A percentile compares a stretch with the other conserved stretches of the same genome.
Conservation (phyloP, 164 flowering plant species). For the Stephania yunnanensis region DNA sequence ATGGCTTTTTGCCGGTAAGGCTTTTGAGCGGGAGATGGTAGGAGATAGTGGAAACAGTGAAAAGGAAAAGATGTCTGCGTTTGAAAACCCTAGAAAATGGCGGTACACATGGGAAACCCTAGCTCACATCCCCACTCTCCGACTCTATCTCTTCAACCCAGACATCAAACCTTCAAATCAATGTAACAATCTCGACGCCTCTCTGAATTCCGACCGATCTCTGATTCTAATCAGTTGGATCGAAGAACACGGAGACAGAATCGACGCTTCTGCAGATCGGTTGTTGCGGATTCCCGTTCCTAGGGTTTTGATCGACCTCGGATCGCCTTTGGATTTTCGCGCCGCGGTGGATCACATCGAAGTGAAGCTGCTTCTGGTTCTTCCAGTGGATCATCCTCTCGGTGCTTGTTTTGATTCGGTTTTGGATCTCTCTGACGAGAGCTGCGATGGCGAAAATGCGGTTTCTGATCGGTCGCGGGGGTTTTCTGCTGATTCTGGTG, state of each 20-base stretch:
- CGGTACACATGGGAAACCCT: slow-evolving; percentile 90
- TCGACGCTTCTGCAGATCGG: slow-evolving; percentile 7
- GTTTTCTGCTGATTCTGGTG: slow-evolving; percentile 57
- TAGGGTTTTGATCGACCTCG: slow-evolving; percentile 58
- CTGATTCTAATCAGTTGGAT: slow-evolving; percentile 41
- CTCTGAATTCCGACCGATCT: slow-evolving; percentile 28
- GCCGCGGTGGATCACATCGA: slow-evolving; percentile 70
- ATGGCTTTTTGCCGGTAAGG: not conserved
- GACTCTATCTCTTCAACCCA: slow-evolving; percentile 56
- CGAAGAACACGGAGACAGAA: slow-evolving; percentile 14
- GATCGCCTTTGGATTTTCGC: slow-evolving; percentile 43
- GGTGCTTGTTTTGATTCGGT: slow-evolving; percentile 38
- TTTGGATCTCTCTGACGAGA: slow-evolving; percentile 20
- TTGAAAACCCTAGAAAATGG: slow-evolving; percentile 64
- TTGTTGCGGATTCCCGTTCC: slow-evolving; percentile 64
- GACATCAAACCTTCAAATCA: slow-evolving; percentile 32
- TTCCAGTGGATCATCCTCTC: slow-evolving; percentile 84
- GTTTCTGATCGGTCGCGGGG: slow-evolving; percentile 20
- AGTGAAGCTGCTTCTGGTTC: slow-evolving; percentile 64
- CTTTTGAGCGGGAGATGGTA: slow-evolving; percentile 1
- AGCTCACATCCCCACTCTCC: slow-evolving; percentile 59
- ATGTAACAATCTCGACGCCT: slow-evolving; percentile 38
- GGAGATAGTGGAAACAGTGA: not conserved
- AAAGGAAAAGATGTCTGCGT: slow-evolving; percentile 6
- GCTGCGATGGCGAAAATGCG: slow-evolving; percentile 4